These are phyloP conservation scores for Tulasnella calospora DNA, from an alignment of 768 basidiomycete species.

Conservation along the genomic window DNA sequence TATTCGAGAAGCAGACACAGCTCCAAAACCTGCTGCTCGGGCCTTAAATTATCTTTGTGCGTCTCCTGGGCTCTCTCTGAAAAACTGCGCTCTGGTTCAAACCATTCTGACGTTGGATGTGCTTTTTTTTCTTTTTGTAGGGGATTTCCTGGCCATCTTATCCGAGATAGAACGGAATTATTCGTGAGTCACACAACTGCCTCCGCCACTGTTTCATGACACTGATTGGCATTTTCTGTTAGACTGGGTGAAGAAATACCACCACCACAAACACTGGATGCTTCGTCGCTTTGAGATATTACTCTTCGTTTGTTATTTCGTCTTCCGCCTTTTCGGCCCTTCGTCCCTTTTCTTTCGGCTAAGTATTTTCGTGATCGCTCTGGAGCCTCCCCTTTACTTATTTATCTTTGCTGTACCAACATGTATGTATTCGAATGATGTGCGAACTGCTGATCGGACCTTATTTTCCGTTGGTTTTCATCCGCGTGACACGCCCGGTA, in stretches of 20 bases:
- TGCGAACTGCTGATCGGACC: neutral
- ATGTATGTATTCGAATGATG: neutral
- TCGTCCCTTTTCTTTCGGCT: neutral
- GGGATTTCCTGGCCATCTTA: slow-evolving; percentile 88
- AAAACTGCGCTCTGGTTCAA: too few relatives aligned
- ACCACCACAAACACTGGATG: neutral
- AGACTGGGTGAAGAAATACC: slow-evolving; percentile 2
- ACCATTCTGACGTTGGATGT: too few relatives aligned
- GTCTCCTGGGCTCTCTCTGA: too few relatives aligned
- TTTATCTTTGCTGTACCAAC: neutral
- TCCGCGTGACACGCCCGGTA: neutral
- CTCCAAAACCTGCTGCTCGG: slow-evolving; percentile 72
- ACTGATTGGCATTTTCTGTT: too few relatives aligned
- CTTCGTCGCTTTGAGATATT: neutral
- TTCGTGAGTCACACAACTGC: slow-evolving; percentile 35
- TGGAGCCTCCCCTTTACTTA: neutral
- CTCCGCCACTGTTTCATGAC: neutral
- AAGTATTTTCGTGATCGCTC: neutral
- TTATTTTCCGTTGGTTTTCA: neutral
- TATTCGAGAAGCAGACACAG: slow-evolving; percentile 73
- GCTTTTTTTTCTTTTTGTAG: too few relatives aligned
- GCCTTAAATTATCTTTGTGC: slow-evolving; percentile 82
- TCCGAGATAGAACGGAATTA: slow-evolving; percentile 91
- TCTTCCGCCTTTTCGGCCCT: neutral
- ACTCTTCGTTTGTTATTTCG: neutral